Evolutionary conservation across 176 grass and related monocot genomes (phyloP).

Genomic region (Metroxylon sagu): DNA sequence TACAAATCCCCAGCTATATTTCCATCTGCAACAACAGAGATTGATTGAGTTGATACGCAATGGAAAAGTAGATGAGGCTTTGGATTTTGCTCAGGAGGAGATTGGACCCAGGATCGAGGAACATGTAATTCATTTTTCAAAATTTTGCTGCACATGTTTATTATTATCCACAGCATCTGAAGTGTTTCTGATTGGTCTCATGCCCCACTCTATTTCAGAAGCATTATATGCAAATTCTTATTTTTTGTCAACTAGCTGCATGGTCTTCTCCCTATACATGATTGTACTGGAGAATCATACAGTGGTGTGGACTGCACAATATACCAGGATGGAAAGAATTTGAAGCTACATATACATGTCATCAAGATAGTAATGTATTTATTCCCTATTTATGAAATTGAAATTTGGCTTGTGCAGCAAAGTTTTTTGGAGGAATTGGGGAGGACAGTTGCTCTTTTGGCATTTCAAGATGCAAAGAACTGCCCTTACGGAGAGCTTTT

Average conservation of each 20-base stretch:
- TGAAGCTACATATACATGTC: no score
- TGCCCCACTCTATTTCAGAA: no score
- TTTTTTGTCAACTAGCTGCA: no score
- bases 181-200: no score
- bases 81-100: constrained; percentile 96
- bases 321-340: no score
- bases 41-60: constrained; percentile 92
- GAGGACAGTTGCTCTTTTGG: constrained; percentile 81
- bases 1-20: constrained; percentile 91
- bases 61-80: constrained; percentile 86
- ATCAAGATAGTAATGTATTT: no score
- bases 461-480: constrained; percentile 91
- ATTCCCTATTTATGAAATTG: not conserved
- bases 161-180: no score
- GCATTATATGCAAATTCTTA: no score
- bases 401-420: constrained; percentile 45
- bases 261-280: no score
- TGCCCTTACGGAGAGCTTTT: constrained; percentile 84
- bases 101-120: constrained; percentile 94
- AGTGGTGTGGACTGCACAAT: no score
- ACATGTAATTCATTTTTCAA: constrained; percentile 50
- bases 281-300: no score
- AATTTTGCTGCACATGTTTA: no score
- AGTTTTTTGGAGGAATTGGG: constrained; percentile 90
- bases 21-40: constrained; percentile 95